Conservation (phyloP, 139 green algal genomes). For the Chlamydomonas sp. region DNA sequence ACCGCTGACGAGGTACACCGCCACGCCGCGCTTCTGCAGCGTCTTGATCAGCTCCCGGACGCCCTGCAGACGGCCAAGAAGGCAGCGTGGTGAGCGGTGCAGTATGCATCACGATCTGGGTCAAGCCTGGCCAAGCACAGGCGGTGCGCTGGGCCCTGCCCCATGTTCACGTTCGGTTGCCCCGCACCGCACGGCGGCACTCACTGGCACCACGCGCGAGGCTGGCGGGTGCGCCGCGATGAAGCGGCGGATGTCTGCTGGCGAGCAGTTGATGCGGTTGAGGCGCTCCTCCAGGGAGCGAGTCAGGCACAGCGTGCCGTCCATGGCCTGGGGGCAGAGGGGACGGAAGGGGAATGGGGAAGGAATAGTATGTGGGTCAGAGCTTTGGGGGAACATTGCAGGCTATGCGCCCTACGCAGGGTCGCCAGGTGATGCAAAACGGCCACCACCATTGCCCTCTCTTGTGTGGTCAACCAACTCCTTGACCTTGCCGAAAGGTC, state of each 20-base stretch:
- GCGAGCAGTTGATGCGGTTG: slow-evolving; percentile 68
- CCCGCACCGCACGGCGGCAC: neutral
- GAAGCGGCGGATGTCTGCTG: slow-evolving; percentile 69
- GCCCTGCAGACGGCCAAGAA: slow-evolving; percentile 34
- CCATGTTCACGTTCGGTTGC: too few relatives aligned
- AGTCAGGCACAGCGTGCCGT: slow-evolving; percentile 71
- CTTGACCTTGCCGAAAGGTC: too few relatives aligned
- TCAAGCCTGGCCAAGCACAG: too few relatives aligned
- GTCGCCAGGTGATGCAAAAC: too few relatives aligned
- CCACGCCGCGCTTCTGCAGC: slow-evolving; percentile 69
- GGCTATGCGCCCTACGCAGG: too few relatives aligned
- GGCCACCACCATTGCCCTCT: too few relatives aligned
- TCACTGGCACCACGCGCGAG: slow-evolving; percentile 57
- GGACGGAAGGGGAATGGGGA: neutral
- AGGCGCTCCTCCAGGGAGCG: slow-evolving; percentile 68
- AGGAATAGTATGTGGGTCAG: neutral
- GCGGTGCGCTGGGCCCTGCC: too few relatives aligned
- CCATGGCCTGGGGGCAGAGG: slow-evolving; percentile 65
- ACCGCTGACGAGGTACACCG: slow-evolving; percentile 81
- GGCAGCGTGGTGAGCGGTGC: too few relatives aligned
- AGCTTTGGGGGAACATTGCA: neutral
- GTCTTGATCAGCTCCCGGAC: slow-evolving; percentile 64
- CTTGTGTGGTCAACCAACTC: too few relatives aligned
- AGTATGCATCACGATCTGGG: too few relatives aligned
- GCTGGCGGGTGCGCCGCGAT: slow-evolving; percentile 60